Evolutionary conservation across 768 basidiomycete species (phyloP).

Genomic region (Mycena maculata): DNA sequence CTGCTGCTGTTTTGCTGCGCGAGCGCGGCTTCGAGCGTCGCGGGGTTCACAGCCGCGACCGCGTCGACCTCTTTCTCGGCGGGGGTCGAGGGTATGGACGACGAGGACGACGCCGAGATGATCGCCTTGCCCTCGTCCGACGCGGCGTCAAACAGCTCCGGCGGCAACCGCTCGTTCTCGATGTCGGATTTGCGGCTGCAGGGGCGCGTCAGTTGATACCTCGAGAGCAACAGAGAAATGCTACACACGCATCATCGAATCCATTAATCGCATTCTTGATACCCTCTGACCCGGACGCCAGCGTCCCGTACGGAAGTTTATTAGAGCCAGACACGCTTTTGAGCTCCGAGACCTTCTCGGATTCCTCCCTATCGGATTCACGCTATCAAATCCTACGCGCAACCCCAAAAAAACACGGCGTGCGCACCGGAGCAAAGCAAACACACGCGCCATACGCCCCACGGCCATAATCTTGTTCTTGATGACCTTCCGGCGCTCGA

Average conservation of each 20-base stretch:
- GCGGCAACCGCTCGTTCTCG: constrained; percentile 98
- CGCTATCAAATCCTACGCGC: not conserved
- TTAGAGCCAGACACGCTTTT: constrained; percentile 87
- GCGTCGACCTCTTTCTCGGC: constrained; percentile 60
- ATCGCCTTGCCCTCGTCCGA: constrained; percentile 79
- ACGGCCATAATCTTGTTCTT: constrained; percentile 99
- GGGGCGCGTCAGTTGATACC: constrained; percentile 1
- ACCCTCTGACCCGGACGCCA: constrained; percentile 91
- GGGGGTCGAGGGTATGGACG: constrained; percentile 67
- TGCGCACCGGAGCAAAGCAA: constrained; percentile 90
- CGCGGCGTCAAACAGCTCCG: constrained; percentile 88
- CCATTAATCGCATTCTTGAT: constrained; percentile 94
- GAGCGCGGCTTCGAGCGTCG: constrained; percentile 56
- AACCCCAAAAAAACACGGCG: not conserved
- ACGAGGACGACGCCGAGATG: constrained; percentile 52
- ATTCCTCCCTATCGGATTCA: constrained; percentile 82
- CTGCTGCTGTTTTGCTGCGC: constrained; percentile 39
- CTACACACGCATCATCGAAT: constrained; percentile 94
- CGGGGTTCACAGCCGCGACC: constrained; percentile 59
- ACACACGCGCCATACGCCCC: constrained; percentile 95
- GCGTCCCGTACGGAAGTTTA: constrained; percentile 83
- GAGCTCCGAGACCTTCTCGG: constrained; percentile 96
- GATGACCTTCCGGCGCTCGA: constrained; percentile 89
- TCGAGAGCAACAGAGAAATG: not conserved
- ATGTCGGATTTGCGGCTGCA: constrained; percentile 95